Conservation (phyloP, 257 asterid species). For the Ajuga chamaepitys region DNA sequence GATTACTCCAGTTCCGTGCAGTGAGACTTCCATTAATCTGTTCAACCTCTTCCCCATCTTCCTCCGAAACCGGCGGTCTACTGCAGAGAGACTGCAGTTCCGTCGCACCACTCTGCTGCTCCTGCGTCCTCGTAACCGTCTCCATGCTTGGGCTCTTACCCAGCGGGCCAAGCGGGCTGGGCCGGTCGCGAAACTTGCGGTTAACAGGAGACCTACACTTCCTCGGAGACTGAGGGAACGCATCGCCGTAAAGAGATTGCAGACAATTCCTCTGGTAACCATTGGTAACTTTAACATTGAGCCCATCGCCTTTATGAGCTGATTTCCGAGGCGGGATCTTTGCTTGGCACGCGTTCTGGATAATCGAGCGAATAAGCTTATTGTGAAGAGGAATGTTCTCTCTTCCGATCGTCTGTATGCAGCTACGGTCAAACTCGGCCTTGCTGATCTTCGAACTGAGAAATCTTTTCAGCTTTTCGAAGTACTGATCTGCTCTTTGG, state of each 20-base stretch:
- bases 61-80: conserved; percentile 61
- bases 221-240: conserved; percentile 60
- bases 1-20: conserved; percentile 42
- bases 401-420: conserved; percentile 54
- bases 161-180: conserved; percentile 80
- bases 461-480: conserved; percentile 44
- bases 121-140: conserved; percentile 45
- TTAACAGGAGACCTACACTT: conserved; percentile 53
- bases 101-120: conserved; percentile 70
- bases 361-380: conserved; percentile 50
- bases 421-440: conserved; percentile 48
- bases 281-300: conserved; percentile 35
- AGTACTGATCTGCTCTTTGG: conserved; percentile 67
- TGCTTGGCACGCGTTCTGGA: conserved; percentile 54
- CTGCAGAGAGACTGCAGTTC: conserved; percentile 72
- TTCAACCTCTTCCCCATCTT: conserved; percentile 94
- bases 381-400: conserved; percentile 73
- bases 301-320: conserved; percentile 33
- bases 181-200: conserved; percentile 64
- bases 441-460: conserved; percentile 46
- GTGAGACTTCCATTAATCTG: conserved; percentile 50
- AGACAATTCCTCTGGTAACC: conserved; percentile 44
- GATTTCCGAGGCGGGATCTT: conserved; percentile 50
- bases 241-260: conserved; percentile 53
- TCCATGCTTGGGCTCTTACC: conserved; percentile 70